These are phyloP conservation scores for Pneumocystis oryctolagi DNA, from an alignment of 1,139 yeast genomes.

Conservation along the genomic window DNA sequence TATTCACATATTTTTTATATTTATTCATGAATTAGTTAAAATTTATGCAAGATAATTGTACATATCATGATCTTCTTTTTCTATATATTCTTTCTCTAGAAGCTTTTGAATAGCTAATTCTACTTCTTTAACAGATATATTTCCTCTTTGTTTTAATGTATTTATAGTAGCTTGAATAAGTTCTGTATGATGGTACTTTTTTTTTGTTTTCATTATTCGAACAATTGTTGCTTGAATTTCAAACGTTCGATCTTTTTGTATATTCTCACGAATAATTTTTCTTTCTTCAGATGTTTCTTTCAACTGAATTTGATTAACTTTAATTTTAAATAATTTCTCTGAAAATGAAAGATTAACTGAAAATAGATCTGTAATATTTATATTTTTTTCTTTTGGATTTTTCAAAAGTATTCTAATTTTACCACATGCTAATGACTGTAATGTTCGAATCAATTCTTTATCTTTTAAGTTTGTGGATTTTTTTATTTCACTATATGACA, in stretches of 20 bases:
- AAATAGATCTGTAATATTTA: constrained; percentile 20
- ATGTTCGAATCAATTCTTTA: constrained; percentile 18
- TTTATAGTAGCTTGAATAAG: constrained; percentile 24
- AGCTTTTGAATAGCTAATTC: constrained; percentile 25
- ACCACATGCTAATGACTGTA: constrained; percentile 22
- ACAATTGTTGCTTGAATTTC: constrained; percentile 27
- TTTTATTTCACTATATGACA: constrained; percentile 18
- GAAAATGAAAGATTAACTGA: constrained; percentile 22
- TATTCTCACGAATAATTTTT: constrained; percentile 17
- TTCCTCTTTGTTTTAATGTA: constrained; percentile 21
- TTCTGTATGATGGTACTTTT: constrained; percentile 23
- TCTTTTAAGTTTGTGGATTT: constrained; percentile 17
- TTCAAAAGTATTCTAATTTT: constrained; percentile 21
- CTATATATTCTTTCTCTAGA: constrained; percentile 16
- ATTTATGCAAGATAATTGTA: background rate
- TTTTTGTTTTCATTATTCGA: constrained; percentile 46
- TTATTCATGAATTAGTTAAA: background rate
- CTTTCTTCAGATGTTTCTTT: constrained; percentile 20
- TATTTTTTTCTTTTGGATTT: constrained; percentile 17
- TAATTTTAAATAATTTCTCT: constrained; percentile 20
- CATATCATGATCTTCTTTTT: background rate
- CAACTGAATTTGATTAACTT: constrained; percentile 24
- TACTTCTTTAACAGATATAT: constrained; percentile 20
- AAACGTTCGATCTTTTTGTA: constrained; percentile 23
- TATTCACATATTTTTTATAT: background rate